Base-by-base conservation (phyloP, 306 rosid species). In the Astragalus glycyphyllos region DNA sequence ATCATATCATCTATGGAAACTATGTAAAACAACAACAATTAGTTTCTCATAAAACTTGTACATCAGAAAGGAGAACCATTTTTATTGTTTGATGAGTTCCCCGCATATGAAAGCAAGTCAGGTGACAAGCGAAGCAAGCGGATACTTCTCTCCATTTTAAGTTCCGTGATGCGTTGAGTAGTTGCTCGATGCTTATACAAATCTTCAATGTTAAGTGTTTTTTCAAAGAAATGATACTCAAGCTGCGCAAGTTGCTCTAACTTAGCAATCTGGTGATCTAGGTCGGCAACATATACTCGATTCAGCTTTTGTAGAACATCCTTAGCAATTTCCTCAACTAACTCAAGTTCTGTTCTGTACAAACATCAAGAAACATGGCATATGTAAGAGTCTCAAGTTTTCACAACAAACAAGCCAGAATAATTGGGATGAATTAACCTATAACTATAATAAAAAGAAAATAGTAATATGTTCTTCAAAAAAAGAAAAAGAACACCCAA, bases 91-190 rank as follows among this genome's bases (percentile, higher is more conserved):
- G 9, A 0, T 2, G 69, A 57, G 11, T 37, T 45, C 60, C 9
- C 47, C 45, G 53, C 11, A 13, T 79, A 37, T 0, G 83, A 55
- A 54, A 80, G 73, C 84, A 74, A 11, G 4, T 80, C 70, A 12
- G 84, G 74, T 12, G 84, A 17, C 53, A 80, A 56, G 2, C 77
- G 84, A 80, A 80, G 80, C 74, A 64, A 17, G n/a, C 77, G 65
- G 0, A 69, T 0, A 11, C 45, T 59, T 44, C 64, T 76, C 50
- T 81, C 84, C 84, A 66, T 71, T 59, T 76, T 58, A 46, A 65
- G 68, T 53, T 67, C 29, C 0, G 0, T 42, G 42, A 81, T 32
- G 14, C 72, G 78, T 51, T 34, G 4, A 38, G 58, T 2, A 0
- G 75, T 71, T 6, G 79, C 57, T 0, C 10, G 1, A 23, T 37